Conservation (phyloP, 1,284 basidiomycete species). For the Pseudozyma hubeiensis region DNA sequence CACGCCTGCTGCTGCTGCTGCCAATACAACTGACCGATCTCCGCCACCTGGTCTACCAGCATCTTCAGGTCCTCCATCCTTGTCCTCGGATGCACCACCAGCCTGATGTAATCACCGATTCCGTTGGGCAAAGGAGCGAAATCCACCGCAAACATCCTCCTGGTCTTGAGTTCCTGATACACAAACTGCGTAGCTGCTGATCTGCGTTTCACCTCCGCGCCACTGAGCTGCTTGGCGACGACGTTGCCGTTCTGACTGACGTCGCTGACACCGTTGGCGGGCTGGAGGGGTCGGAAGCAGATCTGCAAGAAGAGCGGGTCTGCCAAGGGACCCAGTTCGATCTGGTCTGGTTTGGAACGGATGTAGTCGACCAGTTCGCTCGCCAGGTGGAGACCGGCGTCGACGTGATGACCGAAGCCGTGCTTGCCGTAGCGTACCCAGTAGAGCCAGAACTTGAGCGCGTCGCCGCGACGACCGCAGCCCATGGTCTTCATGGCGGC, state of each 20-base stretch:
- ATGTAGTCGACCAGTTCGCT: constrained; percentile 46
- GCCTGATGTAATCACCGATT: constrained; percentile 54
- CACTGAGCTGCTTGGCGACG: neutral
- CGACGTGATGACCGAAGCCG: constrained; percentile 65
- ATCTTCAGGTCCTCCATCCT: constrained; percentile 38
- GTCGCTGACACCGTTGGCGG: neutral
- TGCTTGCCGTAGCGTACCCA: constrained; percentile 69
- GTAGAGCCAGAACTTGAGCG: constrained; percentile 70
- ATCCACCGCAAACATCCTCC: constrained; percentile 59
- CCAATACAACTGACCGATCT: constrained; percentile 46
- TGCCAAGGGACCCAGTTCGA: constrained; percentile 59
- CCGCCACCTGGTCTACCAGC: constrained; percentile 53
- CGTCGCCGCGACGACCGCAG: constrained; percentile 69
- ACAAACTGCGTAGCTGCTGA: constrained; percentile 34
- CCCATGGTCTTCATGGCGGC: constrained; percentile 65
- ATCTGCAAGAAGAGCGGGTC: constrained; percentile 62
- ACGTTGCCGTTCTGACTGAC: neutral
- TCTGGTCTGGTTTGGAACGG: constrained; percentile 11
- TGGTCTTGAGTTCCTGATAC: constrained; percentile 33
- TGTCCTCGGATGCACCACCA: constrained; percentile 62
- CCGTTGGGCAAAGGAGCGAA: constrained; percentile 59
- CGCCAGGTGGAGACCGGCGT: constrained; percentile 53
- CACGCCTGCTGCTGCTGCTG: constrained; percentile 15
- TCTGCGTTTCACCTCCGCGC: constrained; percentile 19
- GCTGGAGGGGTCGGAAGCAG: constrained; percentile 56